Percentiles rank a stretch among this genome's conserved stretches.
phyloP scores from a whole-genome alignment of 768 basidiomycete genomes.

The Infundibulicybe gibba region DNA sequence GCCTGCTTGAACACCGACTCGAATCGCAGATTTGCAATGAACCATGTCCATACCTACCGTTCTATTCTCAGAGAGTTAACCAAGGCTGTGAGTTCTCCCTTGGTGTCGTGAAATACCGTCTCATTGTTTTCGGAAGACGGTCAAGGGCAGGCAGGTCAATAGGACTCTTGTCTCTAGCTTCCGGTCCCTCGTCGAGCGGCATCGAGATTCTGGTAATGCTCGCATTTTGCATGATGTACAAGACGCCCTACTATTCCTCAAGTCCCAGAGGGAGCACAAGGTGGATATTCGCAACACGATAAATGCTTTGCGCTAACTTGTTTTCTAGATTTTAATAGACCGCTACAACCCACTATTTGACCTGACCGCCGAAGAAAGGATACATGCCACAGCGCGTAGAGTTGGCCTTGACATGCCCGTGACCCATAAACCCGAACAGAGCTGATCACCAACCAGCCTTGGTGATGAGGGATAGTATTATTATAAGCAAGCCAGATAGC shows the following conservation, averaged over 20 bases:
- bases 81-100: conserved; percentile 37
- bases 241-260: conserved; percentile 63
- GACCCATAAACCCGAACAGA: conserved; percentile 23
- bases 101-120: background rate
- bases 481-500: background rate
- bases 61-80: conserved; percentile 51
- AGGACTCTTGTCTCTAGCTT: conserved; percentile 43
- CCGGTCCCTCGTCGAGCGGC: conserved; percentile 49
- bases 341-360: conserved; percentile 86
- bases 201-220: conserved; percentile 19
- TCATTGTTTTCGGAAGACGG: conserved; percentile 6
- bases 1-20: too few relatives aligned
- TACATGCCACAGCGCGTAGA: conserved; percentile 80
- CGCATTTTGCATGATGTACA: conserved; percentile 45
- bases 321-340: conserved; percentile 64
- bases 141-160: conserved; percentile 34
- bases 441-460: background rate
- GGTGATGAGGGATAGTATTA: background rate
- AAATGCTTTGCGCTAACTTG: background rate
- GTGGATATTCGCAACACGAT: conserved; percentile 32
- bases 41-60: conserved; percentile 32
- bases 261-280: conserved; percentile 74
- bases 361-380: conserved; percentile 73
- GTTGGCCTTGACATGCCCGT: conserved; percentile 87
- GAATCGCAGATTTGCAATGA: too few relatives aligned